phyloP scores from a whole-genome alignment of 306 rosid genomes.

The Prinsepia uniflora region DNA sequence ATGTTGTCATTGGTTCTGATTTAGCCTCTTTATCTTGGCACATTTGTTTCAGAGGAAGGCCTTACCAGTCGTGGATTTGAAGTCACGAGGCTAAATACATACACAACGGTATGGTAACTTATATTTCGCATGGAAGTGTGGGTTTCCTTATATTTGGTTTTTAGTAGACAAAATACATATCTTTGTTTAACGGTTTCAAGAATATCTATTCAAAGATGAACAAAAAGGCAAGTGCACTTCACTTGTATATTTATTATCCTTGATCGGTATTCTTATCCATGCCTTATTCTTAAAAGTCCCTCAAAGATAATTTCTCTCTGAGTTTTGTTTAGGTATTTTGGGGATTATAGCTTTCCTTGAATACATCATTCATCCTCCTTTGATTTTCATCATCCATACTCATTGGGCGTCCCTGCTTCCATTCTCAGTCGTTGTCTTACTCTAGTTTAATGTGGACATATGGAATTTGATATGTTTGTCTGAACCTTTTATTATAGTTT shows the following conservation, averaged over 20 bases:
- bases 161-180: background rate
- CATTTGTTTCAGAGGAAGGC: conserved; percentile 66
- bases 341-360: background rate
- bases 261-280: background rate
- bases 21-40: conserved; percentile 4
- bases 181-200: background rate
- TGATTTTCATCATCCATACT: background rate
- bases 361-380: background rate
- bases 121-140: conserved; percentile 9
- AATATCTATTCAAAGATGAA: background rate
- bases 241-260: background rate
- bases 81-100: conserved; percentile 85
- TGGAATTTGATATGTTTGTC: conserved; percentile 14
- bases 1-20: background rate
- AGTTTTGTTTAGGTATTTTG: background rate
- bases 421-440: background rate
- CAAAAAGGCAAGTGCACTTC: background rate
- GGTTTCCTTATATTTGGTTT: conserved; percentile 7
- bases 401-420: conserved; percentile 5
- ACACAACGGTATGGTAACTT: conserved; percentile 70
- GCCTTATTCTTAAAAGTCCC: background rate
- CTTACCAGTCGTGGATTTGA: conserved; percentile 85
- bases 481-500: conserved; percentile 3
- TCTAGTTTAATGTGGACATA: background rate
- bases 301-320: background rate